Base-by-base conservation (phyloP, 208 protist species). In the Sergeia podlipaevii region DNA sequence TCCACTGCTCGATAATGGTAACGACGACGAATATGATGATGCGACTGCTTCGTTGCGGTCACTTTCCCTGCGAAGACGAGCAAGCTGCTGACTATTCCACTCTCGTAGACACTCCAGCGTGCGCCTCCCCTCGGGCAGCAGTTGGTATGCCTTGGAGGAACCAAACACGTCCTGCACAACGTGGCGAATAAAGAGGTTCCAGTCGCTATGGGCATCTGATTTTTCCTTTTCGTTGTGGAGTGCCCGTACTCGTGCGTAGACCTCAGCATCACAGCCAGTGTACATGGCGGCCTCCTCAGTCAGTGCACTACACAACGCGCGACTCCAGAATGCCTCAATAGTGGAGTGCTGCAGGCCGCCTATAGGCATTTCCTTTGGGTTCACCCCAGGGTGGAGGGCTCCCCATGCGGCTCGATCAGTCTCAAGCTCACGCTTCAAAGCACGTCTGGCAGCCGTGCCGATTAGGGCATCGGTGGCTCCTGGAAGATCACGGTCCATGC, bases 331-430 rank as follows among this genome's bases (percentile, higher is more conserved):
- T 3, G 44, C 18, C 17, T 42, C 3, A 0, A 62, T 43, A 27
- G 42, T 54, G 30, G 43, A n/a, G 32, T 39, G 36, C 28, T 41
- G 18, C 18, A 70, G 11, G 8, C 84, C 84, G 11, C 79, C 79
- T 29, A 80, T 66, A 2, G 80, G 80, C 80, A 84, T 76, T 41
- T 85, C 75, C 23, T 79, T 66, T n/a, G 56, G 54, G 17, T 72
- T 49, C 11, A 53, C 65, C 28, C 49, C 28, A 8, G 33, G 47
- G 23, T 59, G 43, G 18, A 41, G 43, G 7, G 8, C n/a, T 17
- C 28, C 56, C 68, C 67, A 75, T n/a, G 27, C 5, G 2, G 29
- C 49, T 8, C 51, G 67, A 15, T 71, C 53, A 3, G 15, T 38
- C 2, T 11, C 37, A 28, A 67, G 42, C 41, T 60, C 34, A 5